Percentiles rank a stretch among this genome's conserved stretches.
These are phyloP conservation scores for Lichtheimia hyalospora DNA, from an alignment of 371 early-diverging fungal genomes.

Conservation along the genomic window DNA sequence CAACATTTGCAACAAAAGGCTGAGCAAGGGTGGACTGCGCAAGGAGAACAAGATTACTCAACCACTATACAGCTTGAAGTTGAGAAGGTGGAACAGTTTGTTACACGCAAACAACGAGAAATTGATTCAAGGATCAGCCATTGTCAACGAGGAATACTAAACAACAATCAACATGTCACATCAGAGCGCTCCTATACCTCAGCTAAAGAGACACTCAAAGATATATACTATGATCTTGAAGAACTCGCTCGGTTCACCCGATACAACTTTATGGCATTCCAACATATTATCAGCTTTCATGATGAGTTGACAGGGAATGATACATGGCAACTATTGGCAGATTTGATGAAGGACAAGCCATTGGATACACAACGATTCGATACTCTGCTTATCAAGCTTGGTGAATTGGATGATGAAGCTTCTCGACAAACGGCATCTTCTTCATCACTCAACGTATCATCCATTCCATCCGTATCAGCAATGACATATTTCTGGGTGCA, in stretches of 20 bases:
- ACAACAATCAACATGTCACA: background rate
- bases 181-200: too few species aligned
- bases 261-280: constrained; percentile 86
- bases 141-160: constrained; percentile 62
- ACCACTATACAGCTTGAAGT: constrained; percentile 72
- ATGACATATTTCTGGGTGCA: constrained; percentile 95
- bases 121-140: constrained; percentile 69
- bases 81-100: constrained; percentile 85
- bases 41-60: constrained; percentile 77
- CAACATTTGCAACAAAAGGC: constrained; percentile 34
- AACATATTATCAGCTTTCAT: constrained; percentile 88
- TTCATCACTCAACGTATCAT: constrained; percentile 67
- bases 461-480: constrained; percentile 15
- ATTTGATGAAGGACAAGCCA: constrained; percentile 1
- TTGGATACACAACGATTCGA: constrained; percentile 31
- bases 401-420: constrained; percentile 33
- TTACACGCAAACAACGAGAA: constrained; percentile 74
- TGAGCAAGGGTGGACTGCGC: constrained; percentile 51
- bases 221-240: constrained; percentile 64
- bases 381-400: background rate
- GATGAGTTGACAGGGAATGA: constrained; percentile 66
- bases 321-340: constrained; percentile 58
- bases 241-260: constrained; percentile 85
- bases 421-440: too few species aligned
- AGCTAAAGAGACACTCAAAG: constrained; percentile 14